Evolutionary conservation across 306 rosid genomes (phyloP).

Genomic region (Delonix regia): DNA sequence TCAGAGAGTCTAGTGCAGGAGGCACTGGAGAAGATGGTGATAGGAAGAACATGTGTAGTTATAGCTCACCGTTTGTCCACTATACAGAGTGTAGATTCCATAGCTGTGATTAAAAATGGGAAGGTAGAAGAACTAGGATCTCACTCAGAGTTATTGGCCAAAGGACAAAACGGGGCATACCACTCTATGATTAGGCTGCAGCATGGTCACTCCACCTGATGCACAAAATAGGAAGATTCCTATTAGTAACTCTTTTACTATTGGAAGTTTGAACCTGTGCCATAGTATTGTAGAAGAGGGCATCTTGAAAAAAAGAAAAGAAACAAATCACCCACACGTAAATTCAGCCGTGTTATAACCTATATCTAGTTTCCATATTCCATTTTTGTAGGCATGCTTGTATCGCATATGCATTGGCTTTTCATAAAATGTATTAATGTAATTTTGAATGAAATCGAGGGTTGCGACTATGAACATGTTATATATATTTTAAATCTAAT

Average conservation of each 20-base stretch:
- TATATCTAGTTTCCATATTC: not conserved
- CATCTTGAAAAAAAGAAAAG: not conserved
- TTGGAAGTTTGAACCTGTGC: not conserved
- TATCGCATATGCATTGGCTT: no score
- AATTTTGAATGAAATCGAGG: not conserved
- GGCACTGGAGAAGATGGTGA: constrained; percentile 79
- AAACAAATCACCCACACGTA: not conserved
- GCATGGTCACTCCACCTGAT: constrained; percentile 40
- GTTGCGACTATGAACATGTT: not conserved
- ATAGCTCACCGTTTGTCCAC: constrained; percentile 83
- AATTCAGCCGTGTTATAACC: not conserved
- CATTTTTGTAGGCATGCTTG: not conserved
- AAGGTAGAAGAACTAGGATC: constrained; percentile 69
- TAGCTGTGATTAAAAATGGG: constrained; percentile 68
- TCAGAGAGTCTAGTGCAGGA: constrained; percentile 79
- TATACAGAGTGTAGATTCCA: constrained; percentile 61
- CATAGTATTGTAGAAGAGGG: not conserved
- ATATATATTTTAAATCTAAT: no score
- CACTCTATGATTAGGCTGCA: constrained; percentile 65
- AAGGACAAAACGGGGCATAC: constrained; percentile 56
- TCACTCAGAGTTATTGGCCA: constrained; percentile 50
- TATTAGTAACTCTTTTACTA: not conserved
- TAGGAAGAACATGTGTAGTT: constrained; percentile 71
- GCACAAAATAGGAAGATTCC: not conserved
- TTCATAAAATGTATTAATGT: not conserved